Conservation (phyloP, 805 yeast species). For the Myxozyma vanderwaltii region DNA sequence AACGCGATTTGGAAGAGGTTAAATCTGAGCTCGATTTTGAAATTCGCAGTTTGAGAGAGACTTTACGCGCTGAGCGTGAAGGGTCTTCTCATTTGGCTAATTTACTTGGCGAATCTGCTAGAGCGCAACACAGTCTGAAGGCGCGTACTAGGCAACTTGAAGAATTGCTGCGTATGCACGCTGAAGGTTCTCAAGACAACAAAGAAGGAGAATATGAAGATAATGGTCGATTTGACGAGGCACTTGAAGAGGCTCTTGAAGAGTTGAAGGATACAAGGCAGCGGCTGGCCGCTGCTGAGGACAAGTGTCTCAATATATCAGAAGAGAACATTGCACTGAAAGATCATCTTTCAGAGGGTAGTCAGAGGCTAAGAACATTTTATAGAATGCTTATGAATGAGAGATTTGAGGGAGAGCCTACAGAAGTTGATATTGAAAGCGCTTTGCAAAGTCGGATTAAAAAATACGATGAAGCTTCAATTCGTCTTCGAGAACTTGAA, state of each 20-base stretch:
- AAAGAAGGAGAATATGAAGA: neutral
- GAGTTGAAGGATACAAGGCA: conserved; percentile 3
- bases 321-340: conserved; percentile 4
- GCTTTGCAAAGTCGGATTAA: neutral
- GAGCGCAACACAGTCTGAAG: neutral
- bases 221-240: conserved; percentile 5
- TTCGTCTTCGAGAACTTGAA: conserved; percentile 8
- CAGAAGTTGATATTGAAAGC: conserved; percentile 8
- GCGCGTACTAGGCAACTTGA: conserved; percentile 4
- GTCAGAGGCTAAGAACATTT: neutral
- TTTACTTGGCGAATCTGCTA: conserved; percentile 4
- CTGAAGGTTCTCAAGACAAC: neutral
- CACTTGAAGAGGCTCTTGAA: conserved; percentile 2
- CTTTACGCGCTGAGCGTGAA: conserved; percentile 17
- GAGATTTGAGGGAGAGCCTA: neutral
- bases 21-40: conserved; percentile 23
- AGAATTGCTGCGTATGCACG: conserved; percentile 6
- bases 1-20: conserved; percentile 32
- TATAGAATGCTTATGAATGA: conserved; percentile 8
- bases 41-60: conserved; percentile 23
- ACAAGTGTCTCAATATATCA: neutral
- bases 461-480: neutral
- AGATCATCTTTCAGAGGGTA: neutral
- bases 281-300: conserved; percentile 13
- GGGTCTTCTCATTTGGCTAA: conserved; percentile 2